Percentiles rank a stretch among this genome's conserved stretches.
Conservation (phyloP, 2,329 filamentous ascomycete genomes). For the Xylaria sp. region DNA sequence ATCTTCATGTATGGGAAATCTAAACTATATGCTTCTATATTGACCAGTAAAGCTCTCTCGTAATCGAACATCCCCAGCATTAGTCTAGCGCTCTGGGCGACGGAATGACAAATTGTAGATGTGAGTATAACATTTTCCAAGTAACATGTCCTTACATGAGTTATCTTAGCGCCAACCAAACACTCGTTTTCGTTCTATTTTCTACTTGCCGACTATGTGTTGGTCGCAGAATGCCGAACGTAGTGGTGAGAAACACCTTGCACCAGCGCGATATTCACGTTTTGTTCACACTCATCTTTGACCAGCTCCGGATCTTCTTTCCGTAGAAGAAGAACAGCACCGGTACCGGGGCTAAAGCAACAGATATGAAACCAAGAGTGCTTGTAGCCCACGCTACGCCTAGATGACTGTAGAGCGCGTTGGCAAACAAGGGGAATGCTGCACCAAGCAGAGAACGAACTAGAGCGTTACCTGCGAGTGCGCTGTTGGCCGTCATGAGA, state of each 20-base stretch:
- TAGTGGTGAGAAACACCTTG: neutral
- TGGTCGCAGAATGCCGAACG: neutral
- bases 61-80: neutral
- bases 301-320: neutral
- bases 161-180: neutral
- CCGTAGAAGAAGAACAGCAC: slow-evolving; percentile 7
- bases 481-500: slow-evolving; percentile 28
- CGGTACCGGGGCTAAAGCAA: slow-evolving; percentile 9
- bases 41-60: neutral
- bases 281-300: neutral
- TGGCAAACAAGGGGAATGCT: slow-evolving; percentile 60
- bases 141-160: no score
- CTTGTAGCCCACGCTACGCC: slow-evolving; percentile 60
- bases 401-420: slow-evolving; percentile 56
- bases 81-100: no score
- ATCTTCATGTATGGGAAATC: neutral
- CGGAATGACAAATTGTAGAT: no score
- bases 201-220: neutral
- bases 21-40: neutral
- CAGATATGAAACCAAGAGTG: slow-evolving; percentile 56
- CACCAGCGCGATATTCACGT: neutral
- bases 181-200: neutral
- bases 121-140: no score
- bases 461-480: slow-evolving; percentile 52
- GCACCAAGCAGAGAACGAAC: slow-evolving; percentile 59